Evolutionary conservation across 2,329 filamentous ascomycete species (phyloP).

Genomic region (Colletotrichum orchidophilum): DNA sequence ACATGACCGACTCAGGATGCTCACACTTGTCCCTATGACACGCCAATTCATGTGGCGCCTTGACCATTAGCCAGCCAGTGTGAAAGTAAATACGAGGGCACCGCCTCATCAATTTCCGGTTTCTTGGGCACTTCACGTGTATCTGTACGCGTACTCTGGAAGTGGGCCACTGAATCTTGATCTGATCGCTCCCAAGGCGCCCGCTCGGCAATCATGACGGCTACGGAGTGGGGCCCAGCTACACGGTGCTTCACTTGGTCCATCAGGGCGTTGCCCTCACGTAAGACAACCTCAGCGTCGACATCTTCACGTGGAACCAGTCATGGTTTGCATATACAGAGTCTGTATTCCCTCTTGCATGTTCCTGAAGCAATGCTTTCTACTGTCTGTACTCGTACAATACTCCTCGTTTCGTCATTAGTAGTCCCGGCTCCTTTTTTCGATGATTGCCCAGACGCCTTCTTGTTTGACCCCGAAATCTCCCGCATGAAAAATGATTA

Average conservation of each 20-base stretch:
- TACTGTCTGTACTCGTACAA: constrained; percentile 32
- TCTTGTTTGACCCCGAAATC: background rate
- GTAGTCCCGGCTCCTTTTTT: constrained; percentile 15
- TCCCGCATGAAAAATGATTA: constrained; percentile 15
- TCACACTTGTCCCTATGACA: too few relatives aligned
- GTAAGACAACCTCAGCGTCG: background rate
- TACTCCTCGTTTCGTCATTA: constrained; percentile 32
- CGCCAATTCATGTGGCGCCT: constrained; percentile 10
- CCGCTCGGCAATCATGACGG: constrained; percentile 16
- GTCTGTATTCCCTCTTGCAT: constrained; percentile 17
- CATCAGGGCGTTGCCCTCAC: background rate
- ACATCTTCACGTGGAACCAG: background rate
- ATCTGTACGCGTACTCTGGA: background rate
- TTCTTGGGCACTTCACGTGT: background rate
- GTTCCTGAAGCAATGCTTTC: constrained; percentile 26
- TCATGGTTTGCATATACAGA: constrained; percentile 2
- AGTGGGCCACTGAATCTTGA: background rate
- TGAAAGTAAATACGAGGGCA: background rate
- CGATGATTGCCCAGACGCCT: constrained; percentile 23
- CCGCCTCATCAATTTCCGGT: background rate
- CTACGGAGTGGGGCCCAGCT: background rate
- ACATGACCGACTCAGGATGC: constrained; percentile 23
- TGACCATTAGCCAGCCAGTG: background rate
- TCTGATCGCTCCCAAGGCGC: background rate
- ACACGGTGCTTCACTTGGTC: background rate